Base-by-base conservation (phyloP, 306 rosid species). In the Psophocarpus tetragonolobus region DNA sequence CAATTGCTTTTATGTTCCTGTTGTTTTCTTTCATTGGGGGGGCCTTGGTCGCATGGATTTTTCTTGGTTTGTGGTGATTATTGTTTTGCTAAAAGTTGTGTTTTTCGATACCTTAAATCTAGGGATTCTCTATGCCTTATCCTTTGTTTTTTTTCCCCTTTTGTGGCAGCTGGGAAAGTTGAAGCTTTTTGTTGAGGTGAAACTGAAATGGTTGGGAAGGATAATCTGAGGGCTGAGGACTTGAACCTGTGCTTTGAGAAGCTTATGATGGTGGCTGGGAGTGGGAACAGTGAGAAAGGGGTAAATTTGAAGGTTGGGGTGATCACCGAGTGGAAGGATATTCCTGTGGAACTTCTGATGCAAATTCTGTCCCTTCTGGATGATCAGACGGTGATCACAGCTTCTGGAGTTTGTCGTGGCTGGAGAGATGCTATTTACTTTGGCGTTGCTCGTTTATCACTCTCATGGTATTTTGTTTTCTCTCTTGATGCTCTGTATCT, bases 401-500 rank as follows among this genome's bases (percentile, higher is more conserved):
- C 91, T 44, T 90, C 93, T 39, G 96, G 92, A 2, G 96, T 96
- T 54, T 96, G 99, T 77, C 92, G 99, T 79, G 98, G 96, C 1
- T 96, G 99, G 99, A 92, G 99, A 85, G 98, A 91, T 77, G 91
- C 96, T 62, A 78, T 93, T 72, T 88, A 78, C 88, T 85, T 87
- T 62, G 96, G 93, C 71, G 91, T 87, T 30, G 79, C 88, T 33
- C 96, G 87, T 66, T 93, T 96, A 60, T 96, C 98, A 47, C 96
- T 96, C 68, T 85, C 94, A 51, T 91, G 99, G 99, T 96, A 87
- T 65, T 63, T 63, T 32, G 1, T 4, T 71, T 15, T 30, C 50
- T 45, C 42, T 26, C 8, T 54, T 14, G 29, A 63, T 14, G 17
- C 44, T 63, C 13, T 73, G 8, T 20, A 8, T 56, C 27, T 54